These are phyloP conservation scores for Xylaria sp. DNA, from an alignment of 2,329 filamentous ascomycete genomes.

Conservation along the genomic window DNA sequence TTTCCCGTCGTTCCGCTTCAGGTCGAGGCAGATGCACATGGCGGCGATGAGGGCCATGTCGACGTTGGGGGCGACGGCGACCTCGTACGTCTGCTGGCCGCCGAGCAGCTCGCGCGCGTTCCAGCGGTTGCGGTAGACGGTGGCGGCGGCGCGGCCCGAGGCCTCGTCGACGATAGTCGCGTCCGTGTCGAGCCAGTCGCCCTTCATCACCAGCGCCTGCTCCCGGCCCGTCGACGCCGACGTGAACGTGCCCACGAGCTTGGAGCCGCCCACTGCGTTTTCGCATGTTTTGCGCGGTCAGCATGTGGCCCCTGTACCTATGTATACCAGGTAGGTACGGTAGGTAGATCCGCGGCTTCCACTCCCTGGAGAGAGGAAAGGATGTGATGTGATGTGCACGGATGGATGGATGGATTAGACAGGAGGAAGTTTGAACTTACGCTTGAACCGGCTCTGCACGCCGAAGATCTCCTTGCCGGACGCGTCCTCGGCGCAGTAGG, in stretches of 20 bases:
- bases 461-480: slow-evolving; percentile 52
- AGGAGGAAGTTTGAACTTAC: slow-evolving; percentile 42
- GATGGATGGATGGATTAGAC: too few species aligned
- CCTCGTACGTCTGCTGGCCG: slow-evolving; percentile 66
- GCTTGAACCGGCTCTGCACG: slow-evolving; percentile 56
- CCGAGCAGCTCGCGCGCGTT: slow-evolving; percentile 60
- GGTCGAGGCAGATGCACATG: slow-evolving; percentile 69
- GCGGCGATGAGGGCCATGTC: slow-evolving; percentile 68
- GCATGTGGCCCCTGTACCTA: neutral
- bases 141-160: slow-evolving; percentile 55
- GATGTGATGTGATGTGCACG: too few species aligned
- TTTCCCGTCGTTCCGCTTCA: slow-evolving; percentile 60
- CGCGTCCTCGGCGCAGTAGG: slow-evolving; percentile 53
- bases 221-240: slow-evolving; percentile 45
- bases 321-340: neutral
- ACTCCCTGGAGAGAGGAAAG: too few species aligned
- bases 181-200: slow-evolving; percentile 60
- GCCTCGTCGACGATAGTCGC: slow-evolving; percentile 61
- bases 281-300: slow-evolving; percentile 6
- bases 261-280: slow-evolving; percentile 52
- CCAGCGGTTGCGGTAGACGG: slow-evolving; percentile 61
- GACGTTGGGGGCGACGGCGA: slow-evolving; percentile 65
- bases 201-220: slow-evolving; percentile 59
- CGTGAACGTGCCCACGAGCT: slow-evolving; percentile 61
- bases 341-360: too few species aligned